Evolutionary conservation across 2,329 filamentous ascomycete genomes (phyloP), one percentile per base, ranked within the genome.

Genomic region (Lecanosticta acicola): DNA sequence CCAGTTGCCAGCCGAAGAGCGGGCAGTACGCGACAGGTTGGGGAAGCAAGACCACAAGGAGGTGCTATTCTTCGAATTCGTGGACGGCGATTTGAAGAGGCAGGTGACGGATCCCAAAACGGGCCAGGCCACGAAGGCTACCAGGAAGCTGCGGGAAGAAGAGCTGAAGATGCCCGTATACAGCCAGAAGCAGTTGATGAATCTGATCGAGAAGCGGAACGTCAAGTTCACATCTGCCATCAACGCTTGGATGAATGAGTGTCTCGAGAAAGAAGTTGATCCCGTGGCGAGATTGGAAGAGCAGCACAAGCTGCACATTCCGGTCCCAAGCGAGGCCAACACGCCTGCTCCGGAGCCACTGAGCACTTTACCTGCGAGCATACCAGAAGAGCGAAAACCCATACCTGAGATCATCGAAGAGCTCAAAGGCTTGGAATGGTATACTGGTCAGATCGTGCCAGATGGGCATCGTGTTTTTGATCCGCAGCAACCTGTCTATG

Each of bases 391-490:
- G 53, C 78, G 93, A 36, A 85, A 87, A 60, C 74, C 78, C 1
- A 87, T 98, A 21, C 76, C 86, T 0, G 85, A 94, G 41, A 97
- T 98, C 26, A 75, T 98, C 2, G 74, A 81, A 21, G 87, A 96
- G 61, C 80, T 98, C 29, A 88, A 87, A 59, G 77, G 80, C 7
- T 79, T 85, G 57, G 76, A 90, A 18, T 94, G 90, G 87, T 98
- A 98, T 60, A 85, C 82, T 3, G 84, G 83, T 0, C 93, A 98
- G 67, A 89, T 98, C 53, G 90, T 97, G 1, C 88, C 90, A 0
- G 86, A 94, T 56, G 93, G 93, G 0, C 89, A 96, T 69, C 80
- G 90, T 26, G 86, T 94, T 0, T 94, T 96, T 59, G 88, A 94
- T 55, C 80, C 86, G 1, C 90, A 95, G 59, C 79, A 84, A 54